These are phyloP conservation scores for Meredithiella fracta DNA, from an alignment of 2,329 filamentous ascomycete species.

Conservation along the genomic window DNA sequence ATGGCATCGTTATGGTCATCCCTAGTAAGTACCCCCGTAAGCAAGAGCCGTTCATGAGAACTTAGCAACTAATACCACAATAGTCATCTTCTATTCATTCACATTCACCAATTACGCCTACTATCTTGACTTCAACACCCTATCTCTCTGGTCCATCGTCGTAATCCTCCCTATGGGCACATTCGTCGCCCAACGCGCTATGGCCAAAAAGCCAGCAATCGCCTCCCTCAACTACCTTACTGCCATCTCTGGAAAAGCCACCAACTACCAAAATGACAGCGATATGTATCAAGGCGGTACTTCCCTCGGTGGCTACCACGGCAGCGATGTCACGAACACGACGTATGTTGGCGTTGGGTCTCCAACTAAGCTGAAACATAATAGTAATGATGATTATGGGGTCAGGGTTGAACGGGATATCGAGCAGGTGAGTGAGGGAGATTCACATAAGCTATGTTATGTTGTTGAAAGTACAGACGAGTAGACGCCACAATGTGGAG, in stretches of 20 bases:
- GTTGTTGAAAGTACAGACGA: too few relatives aligned
- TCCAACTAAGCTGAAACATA: not conserved
- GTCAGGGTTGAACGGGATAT: not conserved
- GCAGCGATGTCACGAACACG: not conserved
- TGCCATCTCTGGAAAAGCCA: not conserved
- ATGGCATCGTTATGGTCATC: constrained; percentile 38
- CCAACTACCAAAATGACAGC: not conserved
- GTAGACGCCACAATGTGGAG: too few relatives aligned
- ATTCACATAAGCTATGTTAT: too few relatives aligned
- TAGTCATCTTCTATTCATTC: constrained; percentile 31
- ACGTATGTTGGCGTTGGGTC: not conserved
- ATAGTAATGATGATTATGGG: not conserved
- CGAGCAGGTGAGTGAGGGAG: too few relatives aligned
- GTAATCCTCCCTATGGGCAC: constrained; percentile 36
- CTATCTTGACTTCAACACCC: constrained; percentile 33
- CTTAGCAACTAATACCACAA: constrained; percentile 19
- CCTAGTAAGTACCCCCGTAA: constrained; percentile 27
- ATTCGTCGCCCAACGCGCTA: constrained; percentile 30
- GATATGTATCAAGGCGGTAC: not conserved
- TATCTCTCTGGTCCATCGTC: constrained; percentile 33
- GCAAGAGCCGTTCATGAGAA: not conserved
- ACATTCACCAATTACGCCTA: constrained; percentile 25
- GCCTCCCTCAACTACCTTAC: not conserved
- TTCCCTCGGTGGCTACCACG: not conserved
- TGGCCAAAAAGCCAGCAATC: not conserved